Evolutionary conservation across 164 flowering plant species (phyloP), one percentile per base, ranked within the genome.

Genomic region (Aristolochia californica): DNA sequence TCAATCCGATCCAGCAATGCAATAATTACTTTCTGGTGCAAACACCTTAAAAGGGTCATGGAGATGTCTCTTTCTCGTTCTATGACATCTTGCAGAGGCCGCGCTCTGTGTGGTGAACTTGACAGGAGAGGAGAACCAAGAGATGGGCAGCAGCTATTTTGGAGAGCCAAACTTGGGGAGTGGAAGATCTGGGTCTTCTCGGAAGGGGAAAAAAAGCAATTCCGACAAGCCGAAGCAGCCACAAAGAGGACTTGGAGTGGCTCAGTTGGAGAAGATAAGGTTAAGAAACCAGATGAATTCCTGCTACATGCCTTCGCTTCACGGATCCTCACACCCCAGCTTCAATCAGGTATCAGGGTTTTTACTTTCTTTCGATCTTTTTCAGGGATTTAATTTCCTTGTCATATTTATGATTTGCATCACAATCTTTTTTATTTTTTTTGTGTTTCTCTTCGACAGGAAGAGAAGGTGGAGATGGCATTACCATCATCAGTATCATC

Each of bases 161-260:
- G 88, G 93, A 2, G 79, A 77, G 44, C 74, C 80, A 63, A 78
- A 74, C 61, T 20, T 78, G 66, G 82, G 81, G 50, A 74, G 69
- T 62, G 82, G 71, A 45, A 72, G 74, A 62, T 63, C 72, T 38
- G 69, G 70, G 22, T 80, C 94, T 26, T 78, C 54, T 18, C 83
- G 85, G 69, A 85, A 78, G 69, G 77, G 84, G 25, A 85, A 81
- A 77, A 88, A 83, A 74, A 68, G 70, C 55, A 68, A 67, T 50
- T 72, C 80, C 45, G 88, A 87, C 13, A 91, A 85, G 72, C 91
- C 98, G 0, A 91, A 83, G 74, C 91, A 85, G 59, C 98, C 98
- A 0, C 98, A 84, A 57, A 80, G 98, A 72, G 98, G 98, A 1
- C 88, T 91, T 59, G 98, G 98, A 4, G 98, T 91, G 56, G 98